Percentiles rank a stretch among this genome's conserved stretches.
These are phyloP conservation scores for Camellia japonica DNA, from an alignment of 148 eudicot genomes.

Conservation along the genomic window DNA sequence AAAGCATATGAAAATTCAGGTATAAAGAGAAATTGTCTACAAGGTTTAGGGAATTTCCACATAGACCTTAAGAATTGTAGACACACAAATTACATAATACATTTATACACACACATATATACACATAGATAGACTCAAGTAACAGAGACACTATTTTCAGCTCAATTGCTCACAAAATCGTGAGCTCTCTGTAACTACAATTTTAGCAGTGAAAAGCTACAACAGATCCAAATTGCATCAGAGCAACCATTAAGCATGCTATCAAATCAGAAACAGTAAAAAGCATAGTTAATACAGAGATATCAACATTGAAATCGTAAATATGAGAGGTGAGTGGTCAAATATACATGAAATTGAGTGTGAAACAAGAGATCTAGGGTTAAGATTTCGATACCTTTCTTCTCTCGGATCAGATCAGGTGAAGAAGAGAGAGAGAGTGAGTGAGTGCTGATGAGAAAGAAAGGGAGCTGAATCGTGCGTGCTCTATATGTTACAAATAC, in stretches of 20 bases:
- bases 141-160: not conserved
- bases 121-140: too few relatives aligned
- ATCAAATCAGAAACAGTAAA: not conserved
- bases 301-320: not conserved
- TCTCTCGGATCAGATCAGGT: conserved; percentile 11
- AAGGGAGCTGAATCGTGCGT: too few relatives aligned
- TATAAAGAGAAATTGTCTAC: too few relatives aligned
- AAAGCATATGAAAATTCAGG: not conserved
- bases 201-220: not conserved
- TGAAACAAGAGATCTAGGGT: not conserved
- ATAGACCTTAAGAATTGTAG: not conserved
- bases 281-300: not conserved
- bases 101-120: too few relatives aligned
- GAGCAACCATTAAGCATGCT: not conserved
- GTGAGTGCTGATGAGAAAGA: not conserved
- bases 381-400: not conserved
- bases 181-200: not conserved
- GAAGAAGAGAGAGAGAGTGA: not conserved
- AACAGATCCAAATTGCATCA: not conserved
- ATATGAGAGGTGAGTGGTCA: not conserved
- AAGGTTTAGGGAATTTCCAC: not conserved
- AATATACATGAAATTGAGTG: not conserved
- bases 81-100: too few relatives aligned
- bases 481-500: not conserved
- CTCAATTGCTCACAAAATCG: not conserved